These are phyloP conservation scores for Wallacemonas sp. DNA, from an alignment of 208 protist species.

Conservation along the genomic window DNA sequence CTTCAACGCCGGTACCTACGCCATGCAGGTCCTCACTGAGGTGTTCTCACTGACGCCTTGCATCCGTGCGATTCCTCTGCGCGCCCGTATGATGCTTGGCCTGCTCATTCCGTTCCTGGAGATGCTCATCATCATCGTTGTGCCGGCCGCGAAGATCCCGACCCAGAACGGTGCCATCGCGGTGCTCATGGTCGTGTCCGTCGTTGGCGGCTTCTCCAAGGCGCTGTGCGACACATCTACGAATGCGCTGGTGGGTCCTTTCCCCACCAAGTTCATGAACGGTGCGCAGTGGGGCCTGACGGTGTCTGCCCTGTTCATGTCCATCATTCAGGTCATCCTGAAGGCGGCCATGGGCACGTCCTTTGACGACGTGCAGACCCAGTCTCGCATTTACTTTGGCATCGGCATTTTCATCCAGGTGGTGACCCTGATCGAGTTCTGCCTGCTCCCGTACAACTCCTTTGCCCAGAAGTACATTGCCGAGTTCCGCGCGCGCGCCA, in stretches of 20 bases:
- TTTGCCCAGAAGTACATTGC: slow-evolving; percentile 76
- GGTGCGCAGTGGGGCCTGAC: slow-evolving; percentile 70
- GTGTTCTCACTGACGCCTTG: slow-evolving; percentile 44
- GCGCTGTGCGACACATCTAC: slow-evolving; percentile 79
- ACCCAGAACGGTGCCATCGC: slow-evolving; percentile 59
- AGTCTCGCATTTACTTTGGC: slow-evolving; percentile 80
- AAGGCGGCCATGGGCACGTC: slow-evolving; percentile 63
- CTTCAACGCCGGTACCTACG: slow-evolving; percentile 76
- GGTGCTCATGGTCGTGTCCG: slow-evolving; percentile 62
- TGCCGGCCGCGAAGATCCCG: slow-evolving; percentile 41
- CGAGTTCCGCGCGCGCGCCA: slow-evolving; percentile 48
- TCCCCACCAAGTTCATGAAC: slow-evolving; percentile 84
- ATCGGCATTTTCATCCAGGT: slow-evolving; percentile 62
- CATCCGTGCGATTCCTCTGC: slow-evolving; percentile 56
- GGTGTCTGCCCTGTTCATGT: slow-evolving; percentile 61
- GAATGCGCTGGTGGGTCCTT: slow-evolving; percentile 76
- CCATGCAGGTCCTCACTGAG: slow-evolving; percentile 59
- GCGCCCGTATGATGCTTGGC: slow-evolving; percentile 46
- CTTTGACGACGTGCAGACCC: slow-evolving; percentile 49
- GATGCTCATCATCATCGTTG: slow-evolving; percentile 59
- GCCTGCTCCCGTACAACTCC: slow-evolving; percentile 51
- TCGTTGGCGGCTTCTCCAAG: slow-evolving; percentile 66
- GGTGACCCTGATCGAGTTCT: slow-evolving; percentile 41
- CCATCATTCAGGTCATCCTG: slow-evolving; percentile 70
- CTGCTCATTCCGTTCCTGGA: slow-evolving; percentile 57